These are phyloP conservation scores for Casuarina equisetifolia DNA, from an alignment of 306 rosid species.

Conservation along the genomic window DNA sequence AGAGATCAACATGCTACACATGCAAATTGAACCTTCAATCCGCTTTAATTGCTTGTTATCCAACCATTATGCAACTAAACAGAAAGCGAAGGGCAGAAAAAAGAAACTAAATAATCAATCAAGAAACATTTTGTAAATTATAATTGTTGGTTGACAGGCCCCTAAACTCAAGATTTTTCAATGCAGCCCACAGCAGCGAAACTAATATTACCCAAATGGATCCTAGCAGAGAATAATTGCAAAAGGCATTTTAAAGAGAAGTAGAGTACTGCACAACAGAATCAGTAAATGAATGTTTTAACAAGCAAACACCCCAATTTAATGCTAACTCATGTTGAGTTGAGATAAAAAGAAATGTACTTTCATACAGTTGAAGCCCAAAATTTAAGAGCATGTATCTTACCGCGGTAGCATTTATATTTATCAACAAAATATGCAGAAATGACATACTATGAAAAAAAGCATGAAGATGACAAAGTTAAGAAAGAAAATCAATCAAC, in stretches of 20 bases:
- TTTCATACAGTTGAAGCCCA: background rate
- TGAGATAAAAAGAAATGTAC: background rate
- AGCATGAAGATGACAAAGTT: slow-evolving; percentile 9
- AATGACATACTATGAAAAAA: background rate
- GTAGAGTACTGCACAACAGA: background rate
- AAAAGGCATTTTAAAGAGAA: background rate
- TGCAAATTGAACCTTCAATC: background rate
- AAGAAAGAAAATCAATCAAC: slow-evolving; percentile 36
- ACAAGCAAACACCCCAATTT: background rate
- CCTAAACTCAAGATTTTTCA: background rate
- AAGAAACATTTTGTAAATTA: background rate
- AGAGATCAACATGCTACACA: background rate
- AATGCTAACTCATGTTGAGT: background rate
- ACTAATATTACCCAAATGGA: background rate
- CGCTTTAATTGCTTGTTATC: background rate
- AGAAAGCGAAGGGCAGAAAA: background rate
- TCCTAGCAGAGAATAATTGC: background rate
- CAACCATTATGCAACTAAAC: background rate
- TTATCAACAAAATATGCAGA: background rate
- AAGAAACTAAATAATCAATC: background rate
- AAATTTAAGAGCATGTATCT: background rate
- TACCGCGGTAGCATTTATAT: background rate
- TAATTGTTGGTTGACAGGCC: background rate
- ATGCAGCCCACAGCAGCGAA: background rate
- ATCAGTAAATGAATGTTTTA: background rate